These are phyloP conservation scores for Globisporangium echinulatum DNA, from an alignment of 352 stramenopile species.

Conservation along the genomic window DNA sequence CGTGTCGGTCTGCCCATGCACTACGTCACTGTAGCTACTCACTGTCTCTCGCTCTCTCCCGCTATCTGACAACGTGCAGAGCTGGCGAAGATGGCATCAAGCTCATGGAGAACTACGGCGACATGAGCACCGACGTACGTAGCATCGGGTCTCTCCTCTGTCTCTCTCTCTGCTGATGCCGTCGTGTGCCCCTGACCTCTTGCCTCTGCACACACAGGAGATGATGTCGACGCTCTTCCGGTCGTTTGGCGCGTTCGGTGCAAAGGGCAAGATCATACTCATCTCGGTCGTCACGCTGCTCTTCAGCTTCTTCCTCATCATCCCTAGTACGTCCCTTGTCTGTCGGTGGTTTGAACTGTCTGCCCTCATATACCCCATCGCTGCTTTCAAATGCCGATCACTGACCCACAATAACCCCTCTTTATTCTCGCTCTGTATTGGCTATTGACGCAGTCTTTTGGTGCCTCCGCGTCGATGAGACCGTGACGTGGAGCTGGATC, in stretches of 20 bases:
- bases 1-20: too few species aligned
- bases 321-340: slow-evolving; percentile 41
- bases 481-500: slow-evolving; percentile 70
- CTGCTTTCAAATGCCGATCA: too few species aligned
- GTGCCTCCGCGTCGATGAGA: slow-evolving; percentile 72
- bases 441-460: slow-evolving; percentile 50
- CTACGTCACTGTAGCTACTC: too few species aligned
- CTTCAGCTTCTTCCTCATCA: slow-evolving; percentile 83
- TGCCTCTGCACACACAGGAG: slow-evolving; percentile 15
- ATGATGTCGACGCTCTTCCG: slow-evolving; percentile 64
- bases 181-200: not conserved
- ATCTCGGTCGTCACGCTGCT: slow-evolving; percentile 67
- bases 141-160: not conserved
- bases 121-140: slow-evolving; percentile 58
- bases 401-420: too few species aligned
- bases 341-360: slow-evolving; percentile 5
- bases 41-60: not conserved
- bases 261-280: slow-evolving; percentile 58
- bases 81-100: slow-evolving; percentile 87
- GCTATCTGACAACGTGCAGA: slow-evolving; percentile 18
- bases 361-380: too few species aligned
- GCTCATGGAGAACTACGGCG: slow-evolving; percentile 83
- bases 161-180: not conserved
- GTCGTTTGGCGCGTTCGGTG: slow-evolving; percentile 65
- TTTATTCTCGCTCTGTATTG: too few species aligned